These are phyloP conservation scores for Ophiostoma sp. DNA, from an alignment of 2,329 filamentous ascomycete species.

Conservation along the genomic window DNA sequence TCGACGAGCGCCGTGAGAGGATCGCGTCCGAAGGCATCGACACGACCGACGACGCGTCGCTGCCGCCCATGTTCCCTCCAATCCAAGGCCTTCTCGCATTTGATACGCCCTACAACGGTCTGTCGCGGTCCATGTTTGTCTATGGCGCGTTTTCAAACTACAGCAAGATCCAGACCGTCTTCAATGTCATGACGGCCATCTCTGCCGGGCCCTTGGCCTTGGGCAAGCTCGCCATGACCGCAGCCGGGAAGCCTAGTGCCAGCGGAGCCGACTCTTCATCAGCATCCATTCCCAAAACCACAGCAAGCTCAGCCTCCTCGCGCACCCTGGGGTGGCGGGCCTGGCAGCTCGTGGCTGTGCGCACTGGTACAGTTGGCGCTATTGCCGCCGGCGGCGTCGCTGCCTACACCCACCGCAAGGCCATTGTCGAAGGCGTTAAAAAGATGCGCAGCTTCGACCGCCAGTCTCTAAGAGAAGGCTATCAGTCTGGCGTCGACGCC, in stretches of 20 bases:
- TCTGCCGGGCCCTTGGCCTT: slow-evolving; percentile 45
- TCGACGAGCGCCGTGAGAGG: slow-evolving; percentile 47
- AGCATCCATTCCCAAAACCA: not conserved
- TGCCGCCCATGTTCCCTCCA: slow-evolving; percentile 58
- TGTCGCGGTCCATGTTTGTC: slow-evolving; percentile 54
- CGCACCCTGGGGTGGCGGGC: slow-evolving; percentile 30
- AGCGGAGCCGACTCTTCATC: not conserved
- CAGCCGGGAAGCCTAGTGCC: not conserved
- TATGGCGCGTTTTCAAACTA: slow-evolving; percentile 57
- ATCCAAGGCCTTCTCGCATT: slow-evolving; percentile 77
- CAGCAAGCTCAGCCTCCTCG: slow-evolving; percentile 25
- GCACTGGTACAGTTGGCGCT: slow-evolving; percentile 73
- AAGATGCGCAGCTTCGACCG: slow-evolving; percentile 43
- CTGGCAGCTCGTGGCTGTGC: slow-evolving; percentile 64
- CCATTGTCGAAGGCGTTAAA: slow-evolving; percentile 50
- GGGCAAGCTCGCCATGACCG: slow-evolving; percentile 17
- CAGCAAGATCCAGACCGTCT: slow-evolving; percentile 50
- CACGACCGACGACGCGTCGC: slow-evolving; percentile 29
- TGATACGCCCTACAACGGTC: slow-evolving; percentile 75
- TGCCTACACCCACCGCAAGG: slow-evolving; percentile 70
- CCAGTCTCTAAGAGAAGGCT: slow-evolving; percentile 44
- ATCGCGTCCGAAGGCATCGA: slow-evolving; percentile 32
- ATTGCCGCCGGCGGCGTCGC: slow-evolving; percentile 76
- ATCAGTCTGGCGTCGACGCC: slow-evolving; percentile 45
- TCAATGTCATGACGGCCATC: slow-evolving; percentile 52